A percentile compares a stretch with the other conserved stretches of the same genome.
Conservation (phyloP, 345 rosid genomes). For the Citropsis articulata region DNA sequence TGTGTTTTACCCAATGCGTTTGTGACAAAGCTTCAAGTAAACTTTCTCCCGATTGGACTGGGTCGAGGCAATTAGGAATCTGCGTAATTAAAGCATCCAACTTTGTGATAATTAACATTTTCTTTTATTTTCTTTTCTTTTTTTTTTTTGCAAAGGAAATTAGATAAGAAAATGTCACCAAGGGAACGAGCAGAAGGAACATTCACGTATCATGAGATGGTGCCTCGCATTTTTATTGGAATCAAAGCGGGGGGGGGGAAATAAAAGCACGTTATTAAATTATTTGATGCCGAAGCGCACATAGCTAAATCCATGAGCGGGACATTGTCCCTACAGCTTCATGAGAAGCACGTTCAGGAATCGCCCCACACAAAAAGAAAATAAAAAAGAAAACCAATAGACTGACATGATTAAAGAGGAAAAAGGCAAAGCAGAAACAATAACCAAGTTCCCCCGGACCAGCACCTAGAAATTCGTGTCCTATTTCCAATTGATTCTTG, state of each 20-base stretch:
- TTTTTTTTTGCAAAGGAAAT: too few species aligned
- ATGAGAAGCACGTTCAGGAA: slow-evolving; percentile 51
- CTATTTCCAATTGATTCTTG: slow-evolving; percentile 12
- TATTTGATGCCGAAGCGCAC: neutral
- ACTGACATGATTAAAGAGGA: slow-evolving; percentile 24
- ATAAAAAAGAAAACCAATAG: slow-evolving; percentile 15
- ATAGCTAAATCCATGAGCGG: neutral
- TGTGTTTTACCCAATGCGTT: too few species aligned
- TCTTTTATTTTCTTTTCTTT: too few species aligned
- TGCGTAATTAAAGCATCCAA: too few species aligned
- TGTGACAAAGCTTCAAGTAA: too few species aligned
- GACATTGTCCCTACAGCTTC: slow-evolving; percentile 48
- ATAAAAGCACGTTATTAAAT: neutral
- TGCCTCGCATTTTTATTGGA: neutral
- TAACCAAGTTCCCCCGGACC: slow-evolving; percentile 9
- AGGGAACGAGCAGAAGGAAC: neutral
- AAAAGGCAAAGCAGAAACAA: slow-evolving; percentile 14
- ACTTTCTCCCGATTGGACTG: too few species aligned
- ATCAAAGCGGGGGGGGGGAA: neutral
- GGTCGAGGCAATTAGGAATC: too few species aligned
- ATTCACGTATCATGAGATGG: neutral
- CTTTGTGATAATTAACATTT: too few species aligned
- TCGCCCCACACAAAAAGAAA: slow-evolving; percentile 41
- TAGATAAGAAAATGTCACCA: neutral
- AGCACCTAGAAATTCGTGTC: slow-evolving; percentile 29